A percentile compares a stretch with the other conserved stretches of the same genome.
Conservation (phyloP, 306 rosid genomes). For the Abrus precatorius region DNA sequence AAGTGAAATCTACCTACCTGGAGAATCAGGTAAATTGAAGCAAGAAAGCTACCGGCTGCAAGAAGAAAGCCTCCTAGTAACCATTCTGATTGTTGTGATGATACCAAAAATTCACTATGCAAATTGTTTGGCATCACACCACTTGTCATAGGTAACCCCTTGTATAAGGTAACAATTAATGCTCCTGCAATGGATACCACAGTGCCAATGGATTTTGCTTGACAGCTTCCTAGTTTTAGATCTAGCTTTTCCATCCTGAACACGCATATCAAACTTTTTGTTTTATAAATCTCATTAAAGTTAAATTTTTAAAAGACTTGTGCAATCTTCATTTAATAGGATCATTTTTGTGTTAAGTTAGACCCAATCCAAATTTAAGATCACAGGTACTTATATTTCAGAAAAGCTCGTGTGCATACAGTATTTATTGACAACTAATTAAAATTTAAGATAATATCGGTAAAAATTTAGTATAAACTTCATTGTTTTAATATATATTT, state of each 20-base stretch:
- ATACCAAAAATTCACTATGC: not conserved
- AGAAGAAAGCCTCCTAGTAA: slow-evolving; percentile 56
- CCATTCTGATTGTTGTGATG: slow-evolving; percentile 47
- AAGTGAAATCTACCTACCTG: slow-evolving; percentile 26
- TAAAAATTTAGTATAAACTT: too few relatives aligned
- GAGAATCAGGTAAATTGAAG: slow-evolving; percentile 30
- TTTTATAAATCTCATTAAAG: too few relatives aligned
- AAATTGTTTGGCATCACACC: not conserved
- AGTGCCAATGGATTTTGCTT: slow-evolving; percentile 52
- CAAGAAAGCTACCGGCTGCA: slow-evolving; percentile 29
- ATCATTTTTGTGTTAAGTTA: too few relatives aligned
- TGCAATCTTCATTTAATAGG: too few relatives aligned
- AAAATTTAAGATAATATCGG: too few relatives aligned
- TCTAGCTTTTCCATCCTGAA: slow-evolving; percentile 54
- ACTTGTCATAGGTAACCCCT: slow-evolving; percentile 44
- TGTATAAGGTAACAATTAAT: slow-evolving; percentile 48
- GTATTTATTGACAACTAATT: too few relatives aligned
- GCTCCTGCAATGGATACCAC: slow-evolving; percentile 56
- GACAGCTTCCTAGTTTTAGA: slow-evolving; percentile 49
- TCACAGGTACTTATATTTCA: too few relatives aligned
- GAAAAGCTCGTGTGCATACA: too few relatives aligned
- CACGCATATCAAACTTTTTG: not conserved
- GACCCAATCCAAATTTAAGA: too few relatives aligned
- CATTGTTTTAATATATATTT: too few relatives aligned
- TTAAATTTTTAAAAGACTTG: too few relatives aligned